These are phyloP conservation scores for Acer negundo DNA, from an alignment of 345 rosid species.

Conservation along the genomic window DNA sequence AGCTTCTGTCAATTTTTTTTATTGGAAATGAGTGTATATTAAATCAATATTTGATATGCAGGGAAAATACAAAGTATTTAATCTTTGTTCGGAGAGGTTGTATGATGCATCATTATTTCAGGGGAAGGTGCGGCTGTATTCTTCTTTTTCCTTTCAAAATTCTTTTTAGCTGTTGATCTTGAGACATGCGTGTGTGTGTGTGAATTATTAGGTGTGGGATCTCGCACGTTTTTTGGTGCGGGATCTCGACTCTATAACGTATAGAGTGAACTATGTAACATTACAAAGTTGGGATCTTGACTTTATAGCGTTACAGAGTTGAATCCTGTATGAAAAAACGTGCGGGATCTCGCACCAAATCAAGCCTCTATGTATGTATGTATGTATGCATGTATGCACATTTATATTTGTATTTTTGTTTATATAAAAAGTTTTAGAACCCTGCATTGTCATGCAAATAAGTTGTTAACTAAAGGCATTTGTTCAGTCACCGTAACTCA, in stretches of 20 bases:
- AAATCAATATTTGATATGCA: conserved; percentile 35
- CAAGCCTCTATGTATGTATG: too few species aligned
- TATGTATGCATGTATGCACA: too few species aligned
- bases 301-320: too few species aligned
- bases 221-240: too few species aligned
- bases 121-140: conserved; percentile 68
- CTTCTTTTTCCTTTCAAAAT: background rate
- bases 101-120: conserved; percentile 82
- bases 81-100: conserved; percentile 92
- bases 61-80: conserved; percentile 96
- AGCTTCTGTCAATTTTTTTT: conserved; percentile 3
- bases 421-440: background rate
- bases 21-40: conserved; percentile 8
- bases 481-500: too few species aligned
- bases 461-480: too few species aligned
- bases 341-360: too few species aligned
- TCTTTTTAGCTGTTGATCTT: background rate
- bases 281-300: too few species aligned
- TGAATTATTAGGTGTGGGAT: too few species aligned
- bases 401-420: background rate
- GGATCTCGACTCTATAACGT: too few species aligned
- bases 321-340: too few species aligned
- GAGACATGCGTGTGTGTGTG: background rate
- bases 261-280: too few species aligned
- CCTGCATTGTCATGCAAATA: background rate